A percentile compares a stretch with the other conserved stretches of the same genome.
Conservation (phyloP, 1,284 basidiomycete genomes). For the Marasmius sp. region DNA sequence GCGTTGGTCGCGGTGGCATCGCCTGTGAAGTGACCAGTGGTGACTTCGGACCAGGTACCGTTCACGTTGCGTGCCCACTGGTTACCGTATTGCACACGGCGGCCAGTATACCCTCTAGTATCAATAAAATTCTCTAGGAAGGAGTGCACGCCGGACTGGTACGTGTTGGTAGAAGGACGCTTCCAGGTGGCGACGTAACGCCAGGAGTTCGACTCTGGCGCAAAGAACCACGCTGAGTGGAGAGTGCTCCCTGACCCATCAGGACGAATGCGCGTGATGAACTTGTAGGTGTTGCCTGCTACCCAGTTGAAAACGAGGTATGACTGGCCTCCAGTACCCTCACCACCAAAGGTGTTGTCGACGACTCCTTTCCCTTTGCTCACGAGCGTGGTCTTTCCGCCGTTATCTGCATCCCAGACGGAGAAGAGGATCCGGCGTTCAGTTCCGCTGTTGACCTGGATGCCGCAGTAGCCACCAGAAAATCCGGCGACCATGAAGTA, state of each 20-base stretch:
- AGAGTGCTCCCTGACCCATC: slow-evolving; percentile 9
- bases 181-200: slow-evolving; percentile 14
- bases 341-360: slow-evolving; percentile 9
- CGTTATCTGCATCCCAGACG: slow-evolving; percentile 6
- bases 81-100: slow-evolving; percentile 11
- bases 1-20: slow-evolving; percentile 13
- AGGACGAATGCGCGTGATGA: slow-evolving; percentile 14
- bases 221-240: slow-evolving; percentile 12
- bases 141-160: slow-evolving; percentile 12
- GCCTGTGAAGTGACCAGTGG: slow-evolving; percentile 10
- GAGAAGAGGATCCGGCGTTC: slow-evolving; percentile 13
- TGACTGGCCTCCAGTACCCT: slow-evolving; percentile 13
- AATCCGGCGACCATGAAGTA: slow-evolving; percentile 14
- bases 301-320: slow-evolving; percentile 13
- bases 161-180: slow-evolving; percentile 12
- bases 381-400: slow-evolving; percentile 2
- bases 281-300: slow-evolving; percentile 13
- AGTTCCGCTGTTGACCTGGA: slow-evolving; percentile 8
- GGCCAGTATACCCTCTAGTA: slow-evolving; percentile 8
- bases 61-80: slow-evolving; percentile 13
- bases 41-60: slow-evolving; percentile 13
- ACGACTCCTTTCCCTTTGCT: slow-evolving; percentile 13
- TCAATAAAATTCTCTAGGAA: slow-evolving; percentile 15
- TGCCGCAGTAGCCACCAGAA: slow-evolving; percentile 11
- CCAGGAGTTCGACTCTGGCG: slow-evolving; percentile 9